Evolutionary conservation across 768 basidiomycete genomes (phyloP).

Genomic region (Scleroderma bovista): DNA sequence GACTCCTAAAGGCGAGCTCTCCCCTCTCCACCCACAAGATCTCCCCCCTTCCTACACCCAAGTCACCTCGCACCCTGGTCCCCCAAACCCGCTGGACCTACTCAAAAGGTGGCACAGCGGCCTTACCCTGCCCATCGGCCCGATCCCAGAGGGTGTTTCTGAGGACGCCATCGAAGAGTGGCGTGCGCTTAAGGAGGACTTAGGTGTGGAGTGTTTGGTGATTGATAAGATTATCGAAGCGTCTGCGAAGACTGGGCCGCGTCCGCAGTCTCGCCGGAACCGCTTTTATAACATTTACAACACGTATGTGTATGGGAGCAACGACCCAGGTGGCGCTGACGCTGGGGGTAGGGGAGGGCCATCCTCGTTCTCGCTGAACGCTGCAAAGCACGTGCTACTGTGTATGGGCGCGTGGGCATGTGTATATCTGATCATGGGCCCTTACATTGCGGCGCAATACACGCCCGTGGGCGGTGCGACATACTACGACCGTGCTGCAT

Average conservation of each 20-base stretch:
- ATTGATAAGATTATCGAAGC: conserved; percentile 65
- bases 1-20: conserved; percentile 51
- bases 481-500: conserved; percentile 72
- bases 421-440: conserved; percentile 55
- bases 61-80: conserved; percentile 45
- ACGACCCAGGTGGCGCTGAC: conserved; percentile 32
- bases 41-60: conserved; percentile 73
- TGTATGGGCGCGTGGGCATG: conserved; percentile 60
- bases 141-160: conserved; percentile 50
- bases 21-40: conserved; percentile 33
- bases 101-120: conserved; percentile 72
- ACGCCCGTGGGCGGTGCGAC: conserved; percentile 60
- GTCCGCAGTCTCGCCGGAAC: conserved; percentile 35
- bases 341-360: conserved; percentile 7
- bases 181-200: conserved; percentile 72
- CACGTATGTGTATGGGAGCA: conserved; percentile 50
- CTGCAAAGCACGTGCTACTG: conserved; percentile 46
- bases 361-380: conserved; percentile 26
- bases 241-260: conserved; percentile 25
- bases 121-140: conserved; percentile 38
- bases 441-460: conserved; percentile 52
- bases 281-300: conserved; percentile 87
- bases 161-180: conserved; percentile 69
- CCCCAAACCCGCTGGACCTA: conserved; percentile 47
- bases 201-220: conserved; percentile 70